Conservation (phyloP, 768 basidiomycete genomes). For the Boletales sp. region DNA sequence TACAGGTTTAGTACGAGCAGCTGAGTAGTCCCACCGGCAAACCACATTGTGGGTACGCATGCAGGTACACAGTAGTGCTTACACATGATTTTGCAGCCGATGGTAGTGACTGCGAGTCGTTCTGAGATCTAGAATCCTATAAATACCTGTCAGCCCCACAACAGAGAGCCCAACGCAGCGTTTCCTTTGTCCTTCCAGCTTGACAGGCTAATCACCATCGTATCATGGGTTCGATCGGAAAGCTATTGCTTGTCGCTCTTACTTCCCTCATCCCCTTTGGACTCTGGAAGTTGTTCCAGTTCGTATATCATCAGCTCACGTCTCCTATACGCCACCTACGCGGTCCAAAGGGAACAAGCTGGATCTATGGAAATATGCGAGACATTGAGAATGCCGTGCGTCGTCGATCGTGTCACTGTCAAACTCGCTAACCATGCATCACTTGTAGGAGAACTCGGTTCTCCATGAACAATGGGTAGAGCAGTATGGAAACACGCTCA, state of each 20-base stretch:
- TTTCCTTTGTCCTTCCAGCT: too few relatives aligned
- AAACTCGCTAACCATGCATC: background rate
- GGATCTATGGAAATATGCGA: background rate
- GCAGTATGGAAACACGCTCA: background rate
- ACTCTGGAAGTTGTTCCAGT: background rate
- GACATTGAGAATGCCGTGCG: background rate
- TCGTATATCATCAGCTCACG: background rate
- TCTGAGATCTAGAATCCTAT: too few relatives aligned
- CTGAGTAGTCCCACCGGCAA: too few relatives aligned
- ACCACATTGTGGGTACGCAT: too few relatives aligned
- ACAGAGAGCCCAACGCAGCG: too few relatives aligned
- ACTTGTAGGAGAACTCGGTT: slow-evolving; percentile 3
- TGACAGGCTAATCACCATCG: too few relatives aligned
- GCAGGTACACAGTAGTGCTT: too few relatives aligned
- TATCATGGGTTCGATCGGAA: background rate
- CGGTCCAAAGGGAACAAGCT: background rate
- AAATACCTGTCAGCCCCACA: too few relatives aligned
- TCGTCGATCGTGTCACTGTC: background rate
- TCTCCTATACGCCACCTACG: background rate
- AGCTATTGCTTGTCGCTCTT: background rate
- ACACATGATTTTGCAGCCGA: too few relatives aligned
- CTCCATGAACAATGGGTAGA: slow-evolving; percentile 14
- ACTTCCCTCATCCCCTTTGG: background rate
- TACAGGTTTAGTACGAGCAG: too few relatives aligned
- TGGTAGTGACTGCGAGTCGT: too few relatives aligned